Base-by-base conservation (phyloP, 805 yeast species). In the Saccharomycopsis synnaedendra region DNA sequence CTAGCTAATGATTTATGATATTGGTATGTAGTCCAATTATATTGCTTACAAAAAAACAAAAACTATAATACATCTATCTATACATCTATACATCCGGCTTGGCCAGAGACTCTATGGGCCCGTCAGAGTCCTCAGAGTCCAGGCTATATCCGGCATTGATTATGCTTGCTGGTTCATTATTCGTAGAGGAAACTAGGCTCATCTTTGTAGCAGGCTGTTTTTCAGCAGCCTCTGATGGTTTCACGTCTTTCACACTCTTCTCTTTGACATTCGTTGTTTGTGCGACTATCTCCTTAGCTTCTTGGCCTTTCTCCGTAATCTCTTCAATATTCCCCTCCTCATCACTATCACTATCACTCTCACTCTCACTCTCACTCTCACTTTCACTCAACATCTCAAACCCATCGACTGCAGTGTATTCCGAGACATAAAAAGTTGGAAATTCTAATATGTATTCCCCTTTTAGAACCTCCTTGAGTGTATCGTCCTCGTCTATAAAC, bases 371-470 rank as follows among this genome's bases (percentile, higher is more conserved):
- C 9, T 41, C 32, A 7, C n/a, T 32, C 7, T 8, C 6, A 19
- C 19, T 9, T 39, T 8, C 41, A 9, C 8, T 8, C 9, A 9
- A 9, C 9, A 39, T 39, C 19, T 39, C 28, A 3, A 39, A 39
- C 19, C 41, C 41, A 8, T 8, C 8, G 7, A 41, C n/a, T 7
- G 32, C 10, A 29, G 28, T 32, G 28, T 6, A 4, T 9, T n/a
- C 5, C 7, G 46, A 35, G 30, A 49, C 27, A 42, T 37, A 46
- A 8, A 52, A 33, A 5, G 46, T 52, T 5, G 55, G 55, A 35
- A 44, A 52, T 31, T 52, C 55, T n/a, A 52, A 6, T 7, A 52
- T 47, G 11, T 45, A 39, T 19, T 39, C 35, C 35, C 28, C 37
- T 10, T 29, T 19, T 31, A 50, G 40, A 5, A 40, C 28, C 3